phyloP scores from a whole-genome alignment of 768 basidiomycete genomes.

The Coprinopsis sp. region DNA sequence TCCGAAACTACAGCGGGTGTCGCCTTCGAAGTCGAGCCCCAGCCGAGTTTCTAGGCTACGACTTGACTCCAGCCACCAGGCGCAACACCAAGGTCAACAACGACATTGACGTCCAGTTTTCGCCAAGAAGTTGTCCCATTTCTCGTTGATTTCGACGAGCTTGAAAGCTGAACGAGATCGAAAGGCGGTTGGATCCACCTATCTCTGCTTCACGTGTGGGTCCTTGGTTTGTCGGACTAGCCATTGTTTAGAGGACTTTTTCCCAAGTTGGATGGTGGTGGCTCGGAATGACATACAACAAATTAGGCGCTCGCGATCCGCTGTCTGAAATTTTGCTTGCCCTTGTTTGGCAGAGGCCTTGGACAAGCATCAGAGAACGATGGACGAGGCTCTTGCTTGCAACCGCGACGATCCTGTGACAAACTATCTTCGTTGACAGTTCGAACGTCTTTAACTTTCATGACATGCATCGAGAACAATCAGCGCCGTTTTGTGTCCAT shows the following conservation, averaged over 20 bases:
- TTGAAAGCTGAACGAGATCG: slow-evolving; percentile 92
- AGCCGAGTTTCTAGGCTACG: slow-evolving; percentile 53
- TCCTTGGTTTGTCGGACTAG: slow-evolving; percentile 65
- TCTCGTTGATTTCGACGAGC: slow-evolving; percentile 70
- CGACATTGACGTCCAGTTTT: slow-evolving; percentile 49
- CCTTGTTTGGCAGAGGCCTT: too few relatives aligned
- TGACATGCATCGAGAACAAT: too few relatives aligned
- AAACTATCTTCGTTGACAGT: too few relatives aligned
- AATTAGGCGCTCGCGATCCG: too few relatives aligned
- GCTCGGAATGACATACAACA: slow-evolving; percentile 10
- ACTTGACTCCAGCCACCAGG: slow-evolving; percentile 97
- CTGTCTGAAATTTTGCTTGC: too few relatives aligned
- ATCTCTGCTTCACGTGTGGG: slow-evolving; percentile 55
- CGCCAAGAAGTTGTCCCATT: slow-evolving; percentile 48
- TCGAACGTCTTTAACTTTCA: too few relatives aligned
- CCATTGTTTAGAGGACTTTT: slow-evolving; percentile 39
- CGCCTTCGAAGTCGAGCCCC: too few relatives aligned
- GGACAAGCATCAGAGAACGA: too few relatives aligned
- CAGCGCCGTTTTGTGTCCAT: too few relatives aligned
- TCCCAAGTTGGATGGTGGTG: neutral
- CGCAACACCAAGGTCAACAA: slow-evolving; percentile 88
- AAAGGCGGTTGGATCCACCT: slow-evolving; percentile 39
- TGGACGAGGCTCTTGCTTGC: too few relatives aligned
- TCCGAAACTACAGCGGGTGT: slow-evolving; percentile 5
- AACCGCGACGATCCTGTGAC: too few relatives aligned